Conservation (phyloP, 495 filamentous ascomycete species). For the Penicillium riverlandense region DNA sequence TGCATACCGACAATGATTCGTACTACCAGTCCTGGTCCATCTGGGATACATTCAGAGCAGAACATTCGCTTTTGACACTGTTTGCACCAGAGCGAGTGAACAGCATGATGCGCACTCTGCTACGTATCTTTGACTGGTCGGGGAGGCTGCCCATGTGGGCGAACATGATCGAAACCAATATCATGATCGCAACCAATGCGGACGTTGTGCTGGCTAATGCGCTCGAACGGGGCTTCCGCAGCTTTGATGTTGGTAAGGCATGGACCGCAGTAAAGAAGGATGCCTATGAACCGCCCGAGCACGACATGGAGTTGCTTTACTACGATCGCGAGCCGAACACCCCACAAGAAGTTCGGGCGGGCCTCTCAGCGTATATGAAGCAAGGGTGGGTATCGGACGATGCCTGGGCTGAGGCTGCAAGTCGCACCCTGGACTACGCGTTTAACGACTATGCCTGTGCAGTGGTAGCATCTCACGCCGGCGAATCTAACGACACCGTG, state of each 20-base stretch:
- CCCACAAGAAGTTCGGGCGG: slow-evolving; percentile 16
- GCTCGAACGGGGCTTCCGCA: slow-evolving; percentile 16
- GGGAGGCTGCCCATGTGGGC: slow-evolving; percentile 24
- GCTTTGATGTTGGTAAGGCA: slow-evolving; percentile 12
- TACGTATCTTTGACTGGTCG: slow-evolving; percentile 20
- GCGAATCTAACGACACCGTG: slow-evolving; percentile 1
- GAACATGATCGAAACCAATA: slow-evolving; percentile 21
- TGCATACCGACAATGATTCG: slow-evolving; percentile 13
- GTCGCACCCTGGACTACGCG: slow-evolving; percentile 20
- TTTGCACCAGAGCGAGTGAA: slow-evolving; percentile 21
- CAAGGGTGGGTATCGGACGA: slow-evolving; percentile 23
- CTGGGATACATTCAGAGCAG: slow-evolving; percentile 23
- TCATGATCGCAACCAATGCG: slow-evolving; percentile 24
- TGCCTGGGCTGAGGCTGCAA: slow-evolving; percentile 18
- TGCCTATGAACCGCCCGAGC: slow-evolving; percentile 16
- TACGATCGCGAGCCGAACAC: slow-evolving; percentile 21
- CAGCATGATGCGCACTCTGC: slow-evolving; percentile 19
- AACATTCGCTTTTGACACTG: slow-evolving; percentile 16
- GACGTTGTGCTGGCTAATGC: slow-evolving; percentile 20
- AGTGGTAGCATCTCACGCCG: slow-evolving; percentile 11
- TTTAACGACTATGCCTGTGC: slow-evolving; percentile 21
- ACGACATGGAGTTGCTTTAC: slow-evolving; percentile 13
- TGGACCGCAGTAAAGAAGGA: slow-evolving; percentile 18
- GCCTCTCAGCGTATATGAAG: slow-evolving; percentile 18
- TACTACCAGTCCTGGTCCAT: slow-evolving; percentile 27